Percentiles rank a stretch among this genome's conserved stretches.
Conservation (phyloP, 2,329 filamentous ascomycete genomes). For the Xylaria hypoxylon region DNA sequence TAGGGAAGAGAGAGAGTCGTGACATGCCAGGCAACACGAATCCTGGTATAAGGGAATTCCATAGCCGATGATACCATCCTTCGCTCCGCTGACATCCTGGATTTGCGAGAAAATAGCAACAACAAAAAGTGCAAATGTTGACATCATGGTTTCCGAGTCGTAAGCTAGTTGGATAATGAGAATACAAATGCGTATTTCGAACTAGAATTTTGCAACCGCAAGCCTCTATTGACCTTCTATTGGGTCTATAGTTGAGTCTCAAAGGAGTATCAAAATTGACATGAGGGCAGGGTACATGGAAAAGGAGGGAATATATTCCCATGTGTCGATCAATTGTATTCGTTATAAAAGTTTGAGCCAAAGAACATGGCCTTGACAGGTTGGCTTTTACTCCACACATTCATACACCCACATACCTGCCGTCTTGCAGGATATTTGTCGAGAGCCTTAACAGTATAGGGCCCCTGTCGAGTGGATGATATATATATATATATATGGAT, state of each 20-base stretch:
- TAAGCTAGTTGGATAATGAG: not conserved
- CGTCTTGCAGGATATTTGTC: not conserved
- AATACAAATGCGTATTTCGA: not conserved
- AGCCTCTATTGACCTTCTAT: not conserved
- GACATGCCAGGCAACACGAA: slow-evolving; percentile 47
- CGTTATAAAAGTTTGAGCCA: not conserved
- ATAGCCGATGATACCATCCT: slow-evolving; percentile 47
- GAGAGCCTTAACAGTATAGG: slow-evolving; percentile 9
- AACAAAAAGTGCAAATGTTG: slow-evolving; percentile 1
- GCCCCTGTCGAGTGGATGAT: not conserved
- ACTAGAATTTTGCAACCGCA: not conserved
- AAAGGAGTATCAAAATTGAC: not conserved
- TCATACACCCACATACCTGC: not conserved
- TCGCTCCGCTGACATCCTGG: slow-evolving; percentile 22
- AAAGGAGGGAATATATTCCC: not conserved
- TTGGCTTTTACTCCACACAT: slow-evolving; percentile 11
- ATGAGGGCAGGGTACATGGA: not conserved
- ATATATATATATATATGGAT: not conserved
- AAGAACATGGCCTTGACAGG: not conserved
- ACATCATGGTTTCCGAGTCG: slow-evolving; percentile 20
- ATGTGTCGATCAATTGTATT: not conserved
- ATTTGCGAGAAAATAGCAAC: not conserved
- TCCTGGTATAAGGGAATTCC: slow-evolving; percentile 48
- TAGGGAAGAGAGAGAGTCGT: slow-evolving; percentile 45
- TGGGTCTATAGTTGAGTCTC: not conserved